A percentile compares a stretch with the other conserved stretches of the same genome.
Evolutionary conservation across 257 asterid genomes (phyloP).

Genomic region (Solanum pinnatisectum): DNA sequence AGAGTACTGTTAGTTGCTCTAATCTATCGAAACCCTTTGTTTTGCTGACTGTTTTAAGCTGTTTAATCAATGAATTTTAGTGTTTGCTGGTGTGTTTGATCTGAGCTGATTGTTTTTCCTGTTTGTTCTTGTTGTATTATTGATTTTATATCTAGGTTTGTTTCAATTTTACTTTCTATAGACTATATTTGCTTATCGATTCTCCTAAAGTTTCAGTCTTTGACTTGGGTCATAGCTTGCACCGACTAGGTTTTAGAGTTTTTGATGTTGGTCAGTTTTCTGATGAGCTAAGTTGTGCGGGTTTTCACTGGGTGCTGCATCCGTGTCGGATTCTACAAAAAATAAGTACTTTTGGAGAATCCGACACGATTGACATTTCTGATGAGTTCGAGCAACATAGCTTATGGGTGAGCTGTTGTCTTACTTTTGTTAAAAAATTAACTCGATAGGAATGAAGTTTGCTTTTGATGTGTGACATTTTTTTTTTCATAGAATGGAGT

Average conservation of each 20-base stretch:
- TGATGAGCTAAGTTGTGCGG: not conserved
- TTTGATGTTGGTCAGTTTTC: not conserved
- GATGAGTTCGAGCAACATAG: not conserved
- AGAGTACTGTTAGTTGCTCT: not conserved
- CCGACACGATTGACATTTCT: not conserved
- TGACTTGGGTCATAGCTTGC: not conserved
- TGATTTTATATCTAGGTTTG: not conserved
- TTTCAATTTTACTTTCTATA: not conserved
- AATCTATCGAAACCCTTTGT: not conserved
- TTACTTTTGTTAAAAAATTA: not conserved
- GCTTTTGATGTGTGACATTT: not conserved
- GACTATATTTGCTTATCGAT: not conserved
- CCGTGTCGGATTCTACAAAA: not conserved
- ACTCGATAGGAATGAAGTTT: not conserved
- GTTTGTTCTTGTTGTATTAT: not conserved
- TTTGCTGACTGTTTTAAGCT: not conserved
- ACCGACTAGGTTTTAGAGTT: not conserved
- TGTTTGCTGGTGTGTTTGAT: not conserved
- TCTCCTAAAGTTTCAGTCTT: not conserved
- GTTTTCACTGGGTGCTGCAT: not conserved
- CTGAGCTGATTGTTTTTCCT: not conserved
- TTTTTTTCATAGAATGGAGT: not conserved
- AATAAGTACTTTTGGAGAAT: not conserved
- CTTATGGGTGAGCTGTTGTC: not conserved
- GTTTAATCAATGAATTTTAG: not conserved